These are phyloP conservation scores for Eleusine coracana DNA, from an alignment of 176 grass and related monocot genomes.

Conservation along the genomic window DNA sequence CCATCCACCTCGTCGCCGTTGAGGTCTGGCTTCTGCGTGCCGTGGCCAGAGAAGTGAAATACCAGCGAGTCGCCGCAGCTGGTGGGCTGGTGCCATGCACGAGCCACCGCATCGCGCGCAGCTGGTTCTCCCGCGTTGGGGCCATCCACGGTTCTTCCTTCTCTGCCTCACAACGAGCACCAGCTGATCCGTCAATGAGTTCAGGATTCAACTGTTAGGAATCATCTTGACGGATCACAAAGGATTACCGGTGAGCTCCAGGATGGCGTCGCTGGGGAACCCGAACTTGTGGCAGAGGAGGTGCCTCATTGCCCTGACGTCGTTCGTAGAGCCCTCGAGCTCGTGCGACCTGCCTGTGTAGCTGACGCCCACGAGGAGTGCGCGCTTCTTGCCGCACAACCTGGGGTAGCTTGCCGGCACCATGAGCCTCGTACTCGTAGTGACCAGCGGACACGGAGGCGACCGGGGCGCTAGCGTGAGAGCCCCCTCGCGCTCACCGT, in stretches of 20 bases:
- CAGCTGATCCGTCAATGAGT: too few species aligned
- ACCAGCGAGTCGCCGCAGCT: conserved; percentile 65
- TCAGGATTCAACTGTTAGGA: too few species aligned
- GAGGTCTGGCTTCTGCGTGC: conserved; percentile 76
- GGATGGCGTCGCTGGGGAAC: conserved; percentile 63
- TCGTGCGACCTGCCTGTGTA: conserved; percentile 56
- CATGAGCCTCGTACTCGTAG: not conserved
- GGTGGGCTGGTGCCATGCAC: conserved; percentile 42
- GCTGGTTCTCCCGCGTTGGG: conserved; percentile 66
- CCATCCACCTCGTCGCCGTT: conserved; percentile 75
- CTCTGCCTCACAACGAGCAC: conserved; percentile 5
- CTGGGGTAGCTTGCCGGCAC: too few species aligned
- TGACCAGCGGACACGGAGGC: not conserved
- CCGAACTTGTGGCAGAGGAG: conserved; percentile 62
- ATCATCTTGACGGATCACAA: too few species aligned
- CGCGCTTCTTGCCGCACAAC: conserved; percentile 61
- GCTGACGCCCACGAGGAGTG: conserved; percentile 78
- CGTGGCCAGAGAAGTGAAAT: conserved; percentile 93
- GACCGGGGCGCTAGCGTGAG: not conserved
- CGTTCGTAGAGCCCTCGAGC: conserved; percentile 76
- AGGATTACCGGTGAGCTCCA: conserved; percentile 62
- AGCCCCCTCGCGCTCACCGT: not conserved
- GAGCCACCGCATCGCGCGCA: conserved; percentile 81
- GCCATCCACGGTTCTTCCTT: conserved; percentile 10
- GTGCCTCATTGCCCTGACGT: conserved; percentile 64